These are phyloP conservation scores for Paraphoma chrysanthemicola DNA, from an alignment of 2,329 filamentous ascomycete species.

Conservation along the genomic window DNA sequence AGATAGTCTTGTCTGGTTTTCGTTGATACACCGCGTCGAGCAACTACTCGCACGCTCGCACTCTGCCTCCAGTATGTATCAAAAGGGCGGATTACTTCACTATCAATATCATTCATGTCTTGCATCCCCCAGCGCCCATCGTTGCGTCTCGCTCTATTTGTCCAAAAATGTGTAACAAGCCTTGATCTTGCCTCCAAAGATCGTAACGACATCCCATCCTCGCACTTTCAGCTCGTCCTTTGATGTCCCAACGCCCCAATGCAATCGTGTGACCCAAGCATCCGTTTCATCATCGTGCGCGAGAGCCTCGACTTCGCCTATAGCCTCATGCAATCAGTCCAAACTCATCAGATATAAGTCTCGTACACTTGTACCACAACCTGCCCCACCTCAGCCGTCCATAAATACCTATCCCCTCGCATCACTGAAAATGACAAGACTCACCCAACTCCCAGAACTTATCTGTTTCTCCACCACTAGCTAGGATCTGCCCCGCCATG, in stretches of 20 bases:
- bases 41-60: background rate
- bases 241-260: conserved; percentile 11
- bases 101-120: background rate
- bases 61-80: background rate
- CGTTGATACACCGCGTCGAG: background rate
- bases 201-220: conserved; percentile 16
- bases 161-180: conserved; percentile 18
- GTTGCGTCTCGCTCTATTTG: background rate
- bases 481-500: conserved; percentile 6
- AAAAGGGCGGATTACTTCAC: background rate
- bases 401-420: no score
- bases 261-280: conserved; percentile 10
- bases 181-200: conserved; percentile 9
- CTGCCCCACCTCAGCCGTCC: no score
- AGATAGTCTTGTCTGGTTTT: conserved; percentile 1
- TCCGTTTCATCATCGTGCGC: conserved; percentile 4
- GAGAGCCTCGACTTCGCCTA: conserved; percentile 8
- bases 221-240: conserved; percentile 2
- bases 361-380: no score
- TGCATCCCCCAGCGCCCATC: background rate
- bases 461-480: conserved; percentile 1
- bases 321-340: background rate
- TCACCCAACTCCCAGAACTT: conserved; percentile 9
- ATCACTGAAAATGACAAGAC: background rate
- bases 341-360: background rate